Evolutionary conservation across 2,329 filamentous ascomycete genomes (phyloP).

Genomic region (Raffaelea ambrosiae): DNA sequence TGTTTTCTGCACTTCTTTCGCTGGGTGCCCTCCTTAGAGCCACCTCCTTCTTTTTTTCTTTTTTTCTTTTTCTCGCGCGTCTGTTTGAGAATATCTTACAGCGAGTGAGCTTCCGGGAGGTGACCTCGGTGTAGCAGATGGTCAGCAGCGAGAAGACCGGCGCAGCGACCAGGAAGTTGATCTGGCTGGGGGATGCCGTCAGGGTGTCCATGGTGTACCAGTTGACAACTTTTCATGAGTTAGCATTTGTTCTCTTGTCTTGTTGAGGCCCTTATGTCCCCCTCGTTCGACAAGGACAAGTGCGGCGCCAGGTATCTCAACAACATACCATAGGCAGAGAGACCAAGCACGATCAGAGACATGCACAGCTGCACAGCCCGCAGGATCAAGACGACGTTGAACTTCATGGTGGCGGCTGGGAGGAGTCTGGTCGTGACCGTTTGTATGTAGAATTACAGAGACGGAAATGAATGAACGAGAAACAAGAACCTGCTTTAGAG

Average conservation of each 20-base stretch:
- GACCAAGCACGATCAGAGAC: conserved; percentile 35
- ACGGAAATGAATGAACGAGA: background rate
- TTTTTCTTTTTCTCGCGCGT: no score
- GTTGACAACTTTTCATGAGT: conserved; percentile 40
- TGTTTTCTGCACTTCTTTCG: no score
- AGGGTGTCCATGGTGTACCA: conserved; percentile 51
- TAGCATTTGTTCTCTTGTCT: background rate
- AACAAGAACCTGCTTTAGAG: conserved; percentile 8
- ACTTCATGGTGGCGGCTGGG: conserved; percentile 24
- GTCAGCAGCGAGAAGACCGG: conserved; percentile 47
- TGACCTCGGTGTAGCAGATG: conserved; percentile 42
- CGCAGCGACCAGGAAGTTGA: conserved; percentile 50
- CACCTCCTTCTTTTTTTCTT: no score
- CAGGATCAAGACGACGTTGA: conserved; percentile 30
- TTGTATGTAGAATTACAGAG: background rate
- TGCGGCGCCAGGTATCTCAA: no score
- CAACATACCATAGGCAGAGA: conserved; percentile 39
- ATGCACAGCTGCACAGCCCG: conserved; percentile 37
- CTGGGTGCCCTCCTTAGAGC: no score
- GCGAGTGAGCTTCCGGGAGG: conserved; percentile 34
- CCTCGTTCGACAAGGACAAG: background rate
- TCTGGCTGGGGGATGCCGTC: conserved; percentile 42
- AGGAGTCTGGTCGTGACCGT: background rate
- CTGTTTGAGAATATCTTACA: conserved; percentile 26
- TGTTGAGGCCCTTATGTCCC: no score